Base-by-base conservation (phyloP, 495 filamentous ascomycete species). In the Podospora fimiseda region DNA sequence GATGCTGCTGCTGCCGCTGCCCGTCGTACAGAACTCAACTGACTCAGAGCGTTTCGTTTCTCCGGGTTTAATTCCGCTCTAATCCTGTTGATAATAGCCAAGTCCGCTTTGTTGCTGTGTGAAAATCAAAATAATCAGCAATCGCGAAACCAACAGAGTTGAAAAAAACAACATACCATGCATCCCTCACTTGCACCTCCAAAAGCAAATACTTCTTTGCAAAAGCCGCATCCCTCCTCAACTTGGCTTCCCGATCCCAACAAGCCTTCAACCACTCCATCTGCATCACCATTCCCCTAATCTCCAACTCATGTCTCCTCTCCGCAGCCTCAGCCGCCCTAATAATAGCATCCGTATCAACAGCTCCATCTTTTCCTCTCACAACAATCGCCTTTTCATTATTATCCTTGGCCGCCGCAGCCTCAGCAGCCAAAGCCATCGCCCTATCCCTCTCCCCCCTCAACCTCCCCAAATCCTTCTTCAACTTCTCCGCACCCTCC, bases 261-360 rank as follows among this genome's bases (percentile, higher is more conserved):
- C 83, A 80, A 3, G 88, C 89, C 53, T 84, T 78, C 52, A 97
- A 80, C 84, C 87, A 98, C 56, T 90, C 76, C 59, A 96, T 92
- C 67, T 96, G 90, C 69, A 91, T 86, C 54, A 80, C 81, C 63
- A 98, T 74, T 9, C 90, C 90, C 43, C 82, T 79, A 24, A 96
- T 76, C 70, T 97, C 94, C 59, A 84, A 85, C 53, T 79, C 78
- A 58, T 96, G 91, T 45, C 78, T 73, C 50, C 75, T 74, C 59
- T 86, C 77, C 9, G 71, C 70, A 30, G 71, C 66, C 53, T 80
- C 80, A 14, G 77, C 64, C 9, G 70, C 72, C 15, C 74, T 70
- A 42, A 81, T 68, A 22, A 79, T 74, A 22, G 70, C 67, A 18
- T 74, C 63, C 1, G 62, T 63, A 36, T 65, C 63, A 15, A 58